These are phyloP conservation scores for slime mould (Dictyostelium discoideum) DNA, from an alignment of 78 protist genomes.

Conservation along the genomic window DNA sequence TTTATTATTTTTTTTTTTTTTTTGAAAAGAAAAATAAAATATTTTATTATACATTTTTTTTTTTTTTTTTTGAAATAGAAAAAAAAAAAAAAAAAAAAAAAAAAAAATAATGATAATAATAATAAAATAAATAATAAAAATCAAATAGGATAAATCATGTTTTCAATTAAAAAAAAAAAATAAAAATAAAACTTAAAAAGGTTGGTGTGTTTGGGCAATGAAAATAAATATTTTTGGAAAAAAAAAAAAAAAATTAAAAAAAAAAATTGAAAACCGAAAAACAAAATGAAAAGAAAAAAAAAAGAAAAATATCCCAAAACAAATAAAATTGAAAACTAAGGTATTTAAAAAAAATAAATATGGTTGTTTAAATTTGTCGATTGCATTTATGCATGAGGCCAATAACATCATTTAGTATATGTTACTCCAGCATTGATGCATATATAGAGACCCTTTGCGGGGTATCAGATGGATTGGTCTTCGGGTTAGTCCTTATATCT, in stretches of 20 bases:
- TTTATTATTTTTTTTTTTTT: neutral
- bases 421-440: slow-evolving; percentile 13
- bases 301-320: neutral
- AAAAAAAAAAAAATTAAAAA: neutral
- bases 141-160: neutral
- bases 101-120: too few relatives aligned
- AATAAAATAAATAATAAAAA: neutral
- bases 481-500: slow-evolving; percentile 8
- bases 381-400: neutral
- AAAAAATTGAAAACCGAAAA: neutral
- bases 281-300: neutral
- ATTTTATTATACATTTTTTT: neutral
- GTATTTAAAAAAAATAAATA: neutral
- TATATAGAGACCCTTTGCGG: slow-evolving; percentile 13
- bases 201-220: too few relatives aligned
- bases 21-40: neutral
- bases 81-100: too few relatives aligned
- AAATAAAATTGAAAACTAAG: too few relatives aligned
- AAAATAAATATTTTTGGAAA: too few relatives aligned
- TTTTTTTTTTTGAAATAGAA: neutral
- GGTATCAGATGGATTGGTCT: neutral
- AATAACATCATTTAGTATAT: neutral
- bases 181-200: neutral
- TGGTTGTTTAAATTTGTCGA: neutral
- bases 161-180: neutral